A percentile compares a stretch with the other conserved stretches of the same genome.
These are phyloP conservation scores for Penstemon barbatus DNA, from an alignment of 257 asterid species.

Conservation along the genomic window DNA sequence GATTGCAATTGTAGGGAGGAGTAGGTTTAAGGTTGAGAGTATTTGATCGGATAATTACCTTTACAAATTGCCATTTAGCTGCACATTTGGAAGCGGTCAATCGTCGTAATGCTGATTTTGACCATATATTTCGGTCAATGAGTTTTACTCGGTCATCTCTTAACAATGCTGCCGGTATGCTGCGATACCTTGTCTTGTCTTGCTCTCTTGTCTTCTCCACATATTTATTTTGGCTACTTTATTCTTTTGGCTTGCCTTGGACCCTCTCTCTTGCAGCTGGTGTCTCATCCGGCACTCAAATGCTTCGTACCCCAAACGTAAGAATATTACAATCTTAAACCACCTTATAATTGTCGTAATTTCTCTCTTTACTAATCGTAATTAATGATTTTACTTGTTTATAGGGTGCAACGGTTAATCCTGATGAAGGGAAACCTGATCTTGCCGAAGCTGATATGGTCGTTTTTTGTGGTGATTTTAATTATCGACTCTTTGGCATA, in stretches of 20 bases:
- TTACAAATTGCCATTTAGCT: constrained; percentile 86
- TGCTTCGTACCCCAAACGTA: constrained; percentile 74
- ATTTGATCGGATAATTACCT: constrained; percentile 82
- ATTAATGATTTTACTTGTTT: constrained; percentile 11
- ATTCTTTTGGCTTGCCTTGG: constrained; percentile 80
- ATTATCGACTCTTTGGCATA: constrained; percentile 94
- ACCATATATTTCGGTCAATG: constrained; percentile 84
- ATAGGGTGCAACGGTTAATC: constrained; percentile 50
- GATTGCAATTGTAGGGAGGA: constrained; percentile 65
- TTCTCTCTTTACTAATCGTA: neutral
- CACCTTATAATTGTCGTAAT: neutral
- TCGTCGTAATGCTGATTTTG: constrained; percentile 86
- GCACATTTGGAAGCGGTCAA: constrained; percentile 98
- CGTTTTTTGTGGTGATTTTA: constrained; percentile 81
- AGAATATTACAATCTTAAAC: neutral
- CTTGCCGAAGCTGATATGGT: constrained; percentile 95
- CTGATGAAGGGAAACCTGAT: constrained; percentile 77
- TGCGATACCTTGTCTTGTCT: constrained; percentile 62
- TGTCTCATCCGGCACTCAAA: constrained; percentile 85
- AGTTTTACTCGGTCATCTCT: constrained; percentile 68
- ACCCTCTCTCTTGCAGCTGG: constrained; percentile 82
- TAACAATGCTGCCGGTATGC: constrained; percentile 82
- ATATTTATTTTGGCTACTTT: constrained; percentile 70
- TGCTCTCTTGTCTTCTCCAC: constrained; percentile 75
- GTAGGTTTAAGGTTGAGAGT: constrained; percentile 95